Base-by-base conservation (phyloP, 345 rosid genomes). In the Gossypium mustelinum region DNA sequence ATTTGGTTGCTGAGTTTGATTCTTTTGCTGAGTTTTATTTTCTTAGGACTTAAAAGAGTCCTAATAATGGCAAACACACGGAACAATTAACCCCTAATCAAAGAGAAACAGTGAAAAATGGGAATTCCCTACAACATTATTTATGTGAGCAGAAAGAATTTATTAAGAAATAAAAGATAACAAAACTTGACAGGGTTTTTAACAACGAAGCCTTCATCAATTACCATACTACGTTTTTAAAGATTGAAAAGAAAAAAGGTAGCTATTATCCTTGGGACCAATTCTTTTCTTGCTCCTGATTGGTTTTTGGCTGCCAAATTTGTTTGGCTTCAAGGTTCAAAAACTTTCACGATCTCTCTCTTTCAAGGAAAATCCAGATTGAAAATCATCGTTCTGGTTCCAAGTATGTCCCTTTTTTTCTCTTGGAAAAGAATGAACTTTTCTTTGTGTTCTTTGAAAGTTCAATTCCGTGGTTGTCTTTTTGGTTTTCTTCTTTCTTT, bases 171-270 rank as follows among this genome's bases (percentile, higher is more conserved):
- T 0, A 29, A 29, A 50, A 50, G 11, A 12, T 24, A 59, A 25
- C n/a, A 66, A 5, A 51, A 24, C 18, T 20, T 12, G 41, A 14
- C 24, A 70, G n/a, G 25, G 11, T 29, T 29, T n/a, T 59, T 25
- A 70, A 20, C 57, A 34, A 52, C 17, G 4, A 69, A 69, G 56
- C 29, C 73, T 69, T 51, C 18, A 69, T 25, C 58, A 50, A 58
- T 69, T 27, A 16, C 11, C 27, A 16, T 8, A 16, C 9, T 69
- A 4, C 20, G 45, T 27, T 69, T 47, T 51, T 69, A 17, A 51
- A 9, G 51, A 39, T 71, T 18, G 20, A 66, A 39, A 4, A 6
- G 22, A 25, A 44, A 48, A 29, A 34, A 7, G 18, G 60, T 6
- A 62, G 44, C 50, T 27, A 8, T 47, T 5, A 11, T 61, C 18